A percentile compares a stretch with the other conserved stretches of the same genome.
These are phyloP conservation scores for Arabidopsis lyrata DNA, from an alignment of 441 rosid genomes.

Conservation along the genomic window DNA sequence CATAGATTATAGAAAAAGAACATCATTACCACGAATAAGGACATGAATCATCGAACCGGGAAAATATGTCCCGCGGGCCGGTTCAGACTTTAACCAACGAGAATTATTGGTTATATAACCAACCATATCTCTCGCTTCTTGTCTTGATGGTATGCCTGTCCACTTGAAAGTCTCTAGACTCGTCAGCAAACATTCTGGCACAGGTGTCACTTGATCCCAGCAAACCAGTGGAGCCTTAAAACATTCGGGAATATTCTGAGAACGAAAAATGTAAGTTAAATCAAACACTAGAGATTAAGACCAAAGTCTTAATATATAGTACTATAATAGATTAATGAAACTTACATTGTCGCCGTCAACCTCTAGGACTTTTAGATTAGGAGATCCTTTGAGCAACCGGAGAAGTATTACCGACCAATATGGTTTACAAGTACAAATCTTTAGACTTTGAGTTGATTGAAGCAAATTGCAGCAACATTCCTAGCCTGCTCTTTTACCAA, in stretches of 20 bases:
- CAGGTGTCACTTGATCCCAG: neutral
- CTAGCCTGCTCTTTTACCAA: too few species aligned
- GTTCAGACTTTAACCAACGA: neutral
- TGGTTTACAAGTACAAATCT: neutral
- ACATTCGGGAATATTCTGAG: neutral
- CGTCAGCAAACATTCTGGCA: slow-evolving; percentile 8
- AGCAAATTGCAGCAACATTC: neutral
- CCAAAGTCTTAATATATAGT: neutral
- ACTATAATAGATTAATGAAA: neutral
- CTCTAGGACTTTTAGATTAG: neutral
- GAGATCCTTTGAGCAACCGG: slow-evolving; percentile 4
- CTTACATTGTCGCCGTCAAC: neutral
- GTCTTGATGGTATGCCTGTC: neutral
- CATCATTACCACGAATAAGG: neutral
- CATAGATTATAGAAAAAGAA: neutral
- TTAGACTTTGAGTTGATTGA: neutral
- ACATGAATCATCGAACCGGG: neutral
- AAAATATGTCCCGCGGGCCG: neutral
- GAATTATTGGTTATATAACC: neutral
- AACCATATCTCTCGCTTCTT: neutral
- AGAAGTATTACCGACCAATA: slow-evolving; percentile 3
- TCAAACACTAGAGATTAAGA: neutral
- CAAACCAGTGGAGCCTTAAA: neutral
- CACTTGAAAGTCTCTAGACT: slow-evolving; percentile 11
- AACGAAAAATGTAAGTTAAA: neutral